Evolutionary conservation across 2,329 filamentous ascomycete genomes (phyloP).

Genomic region (Aspergillus thermomutatus): DNA sequence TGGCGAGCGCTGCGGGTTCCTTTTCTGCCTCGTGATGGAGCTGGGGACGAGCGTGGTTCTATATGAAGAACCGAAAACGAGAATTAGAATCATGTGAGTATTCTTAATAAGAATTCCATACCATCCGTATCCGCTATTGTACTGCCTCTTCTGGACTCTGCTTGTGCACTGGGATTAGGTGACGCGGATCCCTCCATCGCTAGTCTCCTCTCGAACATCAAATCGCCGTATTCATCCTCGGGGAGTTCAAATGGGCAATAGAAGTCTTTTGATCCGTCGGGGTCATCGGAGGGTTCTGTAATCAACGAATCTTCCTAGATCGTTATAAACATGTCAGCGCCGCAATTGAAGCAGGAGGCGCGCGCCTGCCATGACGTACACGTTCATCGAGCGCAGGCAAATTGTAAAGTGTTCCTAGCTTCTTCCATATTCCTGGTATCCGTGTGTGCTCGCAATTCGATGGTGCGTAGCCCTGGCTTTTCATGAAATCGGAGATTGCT

Average conservation of each 20-base stretch:
- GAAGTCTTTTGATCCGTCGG: conserved; percentile 47
- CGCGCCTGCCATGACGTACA: conserved; percentile 52
- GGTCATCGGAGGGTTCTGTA: conserved; percentile 56
- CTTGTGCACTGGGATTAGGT: conserved; percentile 33
- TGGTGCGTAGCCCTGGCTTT: conserved; percentile 73
- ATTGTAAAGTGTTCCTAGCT: conserved; percentile 79
- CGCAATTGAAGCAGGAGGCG: neutral
- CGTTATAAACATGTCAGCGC: conserved; percentile 17
- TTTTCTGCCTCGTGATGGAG: conserved; percentile 39
- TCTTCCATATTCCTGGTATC: conserved; percentile 88
- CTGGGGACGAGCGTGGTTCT: conserved; percentile 45
- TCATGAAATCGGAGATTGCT: conserved; percentile 74
- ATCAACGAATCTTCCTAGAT: conserved; percentile 53
- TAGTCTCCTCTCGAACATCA: conserved; percentile 48
- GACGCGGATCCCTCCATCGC: conserved; percentile 43
- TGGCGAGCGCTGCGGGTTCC: conserved; percentile 32
- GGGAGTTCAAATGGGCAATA: conserved; percentile 68
- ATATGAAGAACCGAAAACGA: neutral
- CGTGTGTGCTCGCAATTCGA: conserved; percentile 70
- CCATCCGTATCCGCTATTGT: conserved; percentile 49
- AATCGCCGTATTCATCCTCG: conserved; percentile 43
- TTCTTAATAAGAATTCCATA: conserved; percentile 19
- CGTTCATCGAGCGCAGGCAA: conserved; percentile 81
- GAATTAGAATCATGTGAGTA: conserved; percentile 4
- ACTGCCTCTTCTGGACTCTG: conserved; percentile 41